Evolutionary conservation across 2,329 filamentous ascomycete species (phyloP).

Genomic region (Fusarium sp.): DNA sequence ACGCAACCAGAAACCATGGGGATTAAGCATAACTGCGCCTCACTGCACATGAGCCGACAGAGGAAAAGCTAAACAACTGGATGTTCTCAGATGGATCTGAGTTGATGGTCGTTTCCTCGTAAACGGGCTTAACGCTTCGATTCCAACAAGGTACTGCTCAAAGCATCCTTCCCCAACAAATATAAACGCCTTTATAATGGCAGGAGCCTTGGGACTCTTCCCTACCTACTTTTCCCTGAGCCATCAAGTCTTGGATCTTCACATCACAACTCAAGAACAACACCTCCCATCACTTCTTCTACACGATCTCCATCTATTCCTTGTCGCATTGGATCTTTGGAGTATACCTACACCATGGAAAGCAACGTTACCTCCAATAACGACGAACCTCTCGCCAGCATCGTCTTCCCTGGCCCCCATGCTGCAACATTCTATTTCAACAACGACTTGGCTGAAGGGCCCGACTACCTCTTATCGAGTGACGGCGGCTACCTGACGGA

Average conservation of each 20-base stretch:
- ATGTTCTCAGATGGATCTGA: neutral
- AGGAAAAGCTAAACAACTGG: neutral
- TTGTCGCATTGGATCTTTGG: neutral
- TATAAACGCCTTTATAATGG: neutral
- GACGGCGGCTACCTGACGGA: constrained; percentile 5
- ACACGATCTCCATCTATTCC: neutral
- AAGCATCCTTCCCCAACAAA: neutral
- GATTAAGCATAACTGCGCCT: neutral
- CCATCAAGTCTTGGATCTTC: neutral
- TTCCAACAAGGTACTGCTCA: neutral
- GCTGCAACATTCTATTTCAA: constrained; percentile 12
- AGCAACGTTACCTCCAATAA: neutral
- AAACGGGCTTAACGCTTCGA: neutral
- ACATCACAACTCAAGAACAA: neutral
- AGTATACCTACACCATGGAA: neutral
- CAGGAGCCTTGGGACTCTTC: neutral
- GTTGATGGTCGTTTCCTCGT: neutral
- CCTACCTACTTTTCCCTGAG: neutral
- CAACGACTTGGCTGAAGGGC: constrained; percentile 7
- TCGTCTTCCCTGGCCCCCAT: constrained; percentile 8
- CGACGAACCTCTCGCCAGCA: neutral
- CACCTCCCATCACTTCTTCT: neutral
- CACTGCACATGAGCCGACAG: neutral
- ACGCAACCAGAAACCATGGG: neutral
- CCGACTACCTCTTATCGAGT: neutral